These are phyloP conservation scores for Nemania diffusa DNA, from an alignment of 2,329 filamentous ascomycete species.

Conservation along the genomic window DNA sequence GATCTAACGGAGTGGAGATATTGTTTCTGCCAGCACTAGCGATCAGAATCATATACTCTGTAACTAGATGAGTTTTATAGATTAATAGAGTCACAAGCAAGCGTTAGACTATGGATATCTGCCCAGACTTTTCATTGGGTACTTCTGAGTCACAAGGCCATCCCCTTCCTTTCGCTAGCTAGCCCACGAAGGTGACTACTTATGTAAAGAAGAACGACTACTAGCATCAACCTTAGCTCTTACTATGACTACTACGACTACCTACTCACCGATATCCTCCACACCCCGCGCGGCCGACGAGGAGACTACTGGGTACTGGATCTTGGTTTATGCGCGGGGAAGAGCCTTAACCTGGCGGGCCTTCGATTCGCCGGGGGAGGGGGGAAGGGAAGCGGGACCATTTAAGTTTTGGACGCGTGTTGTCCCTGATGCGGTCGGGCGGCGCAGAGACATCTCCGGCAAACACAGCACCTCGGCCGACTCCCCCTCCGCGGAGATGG, in stretches of 20 bases:
- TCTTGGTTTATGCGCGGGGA: background rate
- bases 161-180: background rate
- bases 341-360: background rate
- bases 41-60: conserved; percentile 1
- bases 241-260: background rate
- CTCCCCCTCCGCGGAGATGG: conserved; percentile 28
- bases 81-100: conserved; percentile 8
- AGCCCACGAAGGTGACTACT: background rate
- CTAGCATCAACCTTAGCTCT: background rate
- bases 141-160: conserved; percentile 10
- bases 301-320: conserved; percentile 9
- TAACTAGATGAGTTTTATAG: conserved; percentile 16
- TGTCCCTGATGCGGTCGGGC: background rate
- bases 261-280: background rate
- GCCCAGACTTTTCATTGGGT: background rate
- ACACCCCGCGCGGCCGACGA: conserved; percentile 2
- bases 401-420: background rate
- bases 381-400: no score
- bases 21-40: background rate
- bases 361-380: conserved; percentile 10
- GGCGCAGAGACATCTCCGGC: conserved; percentile 5
- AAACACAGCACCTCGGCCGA: background rate
- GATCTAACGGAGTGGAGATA: background rate
- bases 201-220: background rate
- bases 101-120: background rate